These are phyloP conservation scores for Venturia oleaginea DNA, from an alignment of 2,329 filamentous ascomycete species.

Conservation along the genomic window DNA sequence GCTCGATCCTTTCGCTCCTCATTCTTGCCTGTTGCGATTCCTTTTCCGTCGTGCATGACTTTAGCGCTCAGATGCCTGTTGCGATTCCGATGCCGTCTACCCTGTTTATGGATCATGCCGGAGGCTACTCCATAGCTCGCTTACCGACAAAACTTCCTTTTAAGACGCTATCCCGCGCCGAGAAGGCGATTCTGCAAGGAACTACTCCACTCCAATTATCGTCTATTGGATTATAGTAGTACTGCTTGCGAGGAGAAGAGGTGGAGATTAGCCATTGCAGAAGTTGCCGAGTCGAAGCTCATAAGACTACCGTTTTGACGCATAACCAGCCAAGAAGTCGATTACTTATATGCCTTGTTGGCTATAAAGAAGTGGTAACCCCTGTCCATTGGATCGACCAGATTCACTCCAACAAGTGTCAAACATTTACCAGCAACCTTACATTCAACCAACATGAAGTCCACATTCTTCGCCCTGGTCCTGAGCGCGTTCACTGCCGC, in stretches of 20 bases:
- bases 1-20: not conserved
- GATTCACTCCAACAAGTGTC: not conserved
- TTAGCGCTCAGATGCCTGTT: not conserved
- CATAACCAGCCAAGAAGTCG: not conserved
- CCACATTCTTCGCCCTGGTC: not conserved
- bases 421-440: not conserved
- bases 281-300: not conserved
- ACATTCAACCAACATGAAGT: not conserved
- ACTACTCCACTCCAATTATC: not conserved
- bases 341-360: not conserved
- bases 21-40: not conserved
- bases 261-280: not conserved
- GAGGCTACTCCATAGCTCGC: not conserved
- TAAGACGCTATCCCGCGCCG: not conserved
- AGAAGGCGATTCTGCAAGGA: not conserved
- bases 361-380: not conserved
- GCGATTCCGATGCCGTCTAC: not conserved
- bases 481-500: not conserved
- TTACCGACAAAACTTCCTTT: not conserved
- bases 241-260: not conserved
- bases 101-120: not conserved
- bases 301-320: not conserved
- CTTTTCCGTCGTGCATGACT: not conserved
- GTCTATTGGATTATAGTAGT: not conserved
- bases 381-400: not conserved